phyloP scores from a whole-genome alignment of 306 rosid species.

The Cercis canadensis region DNA sequence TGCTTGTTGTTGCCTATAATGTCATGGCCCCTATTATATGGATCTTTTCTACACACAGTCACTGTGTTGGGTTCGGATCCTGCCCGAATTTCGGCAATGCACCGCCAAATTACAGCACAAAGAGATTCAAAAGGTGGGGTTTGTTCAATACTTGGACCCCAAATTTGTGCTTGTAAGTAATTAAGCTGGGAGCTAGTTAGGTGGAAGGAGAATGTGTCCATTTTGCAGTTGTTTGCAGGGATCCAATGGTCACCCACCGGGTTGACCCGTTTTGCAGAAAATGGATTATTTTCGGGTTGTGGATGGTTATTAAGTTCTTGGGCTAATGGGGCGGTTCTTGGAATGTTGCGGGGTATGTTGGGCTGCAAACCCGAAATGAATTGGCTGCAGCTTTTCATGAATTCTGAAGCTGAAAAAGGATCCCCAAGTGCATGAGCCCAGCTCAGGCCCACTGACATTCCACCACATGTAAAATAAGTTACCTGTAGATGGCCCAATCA shows the following conservation, averaged over 20 bases:
- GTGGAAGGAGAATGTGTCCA: conserved; percentile 72
- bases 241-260: conserved; percentile 91
- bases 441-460: conserved; percentile 74
- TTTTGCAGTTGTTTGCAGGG: conserved; percentile 56
- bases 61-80: conserved; percentile 59
- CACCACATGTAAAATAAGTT: conserved; percentile 73
- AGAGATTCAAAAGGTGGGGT: conserved; percentile 68
- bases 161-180: conserved; percentile 46
- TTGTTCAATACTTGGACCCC: conserved; percentile 43
- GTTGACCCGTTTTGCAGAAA: conserved; percentile 52
- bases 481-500: conserved; percentile 39
- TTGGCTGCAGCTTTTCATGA: conserved; percentile 50
- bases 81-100: conserved; percentile 53
- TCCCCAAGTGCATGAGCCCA: conserved; percentile 89
- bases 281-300: conserved; percentile 34
- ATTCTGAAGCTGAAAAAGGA: conserved; percentile 57
- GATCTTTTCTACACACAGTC: conserved; percentile 54
- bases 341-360: conserved; percentile 24
- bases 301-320: background rate
- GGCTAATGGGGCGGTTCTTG: conserved; percentile 21
- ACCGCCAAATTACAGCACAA: conserved; percentile 71
- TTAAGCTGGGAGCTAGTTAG: conserved; percentile 54
- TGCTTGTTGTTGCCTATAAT: conserved; percentile 55
- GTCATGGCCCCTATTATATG: conserved; percentile 25
- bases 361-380: conserved; percentile 21